Conservation (phyloP, 2,329 filamentous ascomycete genomes). For the Trichoderma koningiopsis region DNA sequence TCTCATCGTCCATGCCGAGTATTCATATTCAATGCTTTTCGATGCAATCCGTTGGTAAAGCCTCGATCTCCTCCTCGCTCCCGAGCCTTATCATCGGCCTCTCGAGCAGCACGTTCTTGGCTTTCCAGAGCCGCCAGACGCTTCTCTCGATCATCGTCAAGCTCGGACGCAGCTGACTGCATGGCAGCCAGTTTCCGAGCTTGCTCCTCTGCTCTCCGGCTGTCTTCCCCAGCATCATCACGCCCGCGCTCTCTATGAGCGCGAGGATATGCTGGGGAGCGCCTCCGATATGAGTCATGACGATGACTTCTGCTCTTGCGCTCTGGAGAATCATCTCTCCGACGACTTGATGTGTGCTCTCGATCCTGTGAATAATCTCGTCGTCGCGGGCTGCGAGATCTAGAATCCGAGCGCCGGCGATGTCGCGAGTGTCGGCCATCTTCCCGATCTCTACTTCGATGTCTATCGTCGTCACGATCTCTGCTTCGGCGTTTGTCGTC, state of each 20-base stretch:
- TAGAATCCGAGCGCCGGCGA: conserved; percentile 50
- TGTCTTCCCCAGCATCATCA: conserved; percentile 29
- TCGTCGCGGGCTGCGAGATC: conserved; percentile 47
- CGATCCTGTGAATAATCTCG: conserved; percentile 17
- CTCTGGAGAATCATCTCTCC: conserved; percentile 29
- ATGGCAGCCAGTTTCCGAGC: conserved; percentile 71
- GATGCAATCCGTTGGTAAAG: conserved; percentile 66
- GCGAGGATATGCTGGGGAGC: conserved; percentile 22
- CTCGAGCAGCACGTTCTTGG: conserved; percentile 63
- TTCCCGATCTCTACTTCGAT: conserved; percentile 45
- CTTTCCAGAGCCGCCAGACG: conserved; percentile 68
- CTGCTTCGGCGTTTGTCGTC: conserved; percentile 48
- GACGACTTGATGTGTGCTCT: conserved; percentile 31
- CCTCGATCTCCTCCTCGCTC: conserved; percentile 64
- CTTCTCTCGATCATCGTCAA: conserved; percentile 70
- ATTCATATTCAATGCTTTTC: conserved; percentile 55
- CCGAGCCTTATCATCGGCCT: conserved; percentile 67
- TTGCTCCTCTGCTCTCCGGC: conserved; percentile 54
- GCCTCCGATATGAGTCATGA: conserved; percentile 28
- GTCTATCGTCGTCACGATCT: conserved; percentile 34
- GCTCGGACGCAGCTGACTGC: conserved; percentile 68
- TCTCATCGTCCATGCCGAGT: conserved; percentile 51
- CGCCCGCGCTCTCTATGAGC: not conserved
- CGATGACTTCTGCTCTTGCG: conserved; percentile 28
- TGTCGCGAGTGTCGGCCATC: conserved; percentile 36